These are phyloP conservation scores for Phialophora macrospora DNA, from an alignment of 2,329 filamentous ascomycete genomes.

Conservation along the genomic window DNA sequence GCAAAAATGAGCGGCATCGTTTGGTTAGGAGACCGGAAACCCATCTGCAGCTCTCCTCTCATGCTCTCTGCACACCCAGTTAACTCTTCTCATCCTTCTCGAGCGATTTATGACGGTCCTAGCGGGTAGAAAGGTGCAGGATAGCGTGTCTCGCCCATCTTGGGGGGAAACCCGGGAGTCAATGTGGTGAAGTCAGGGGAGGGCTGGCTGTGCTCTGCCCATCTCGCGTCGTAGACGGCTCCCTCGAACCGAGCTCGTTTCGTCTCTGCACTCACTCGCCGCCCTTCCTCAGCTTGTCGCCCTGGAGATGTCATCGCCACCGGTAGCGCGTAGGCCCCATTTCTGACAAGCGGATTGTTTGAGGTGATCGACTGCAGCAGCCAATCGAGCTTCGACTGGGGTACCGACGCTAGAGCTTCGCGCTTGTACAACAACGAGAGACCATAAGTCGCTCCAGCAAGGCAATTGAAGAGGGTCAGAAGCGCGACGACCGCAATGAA, in stretches of 20 bases:
- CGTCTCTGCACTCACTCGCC: background rate
- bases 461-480: constrained; percentile 15
- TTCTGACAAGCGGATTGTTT: background rate
- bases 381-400: constrained; percentile 32
- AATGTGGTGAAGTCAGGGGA: constrained; percentile 1
- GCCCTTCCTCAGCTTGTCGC: background rate
- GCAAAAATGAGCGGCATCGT: background rate
- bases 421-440: constrained; percentile 15
- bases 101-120: background rate
- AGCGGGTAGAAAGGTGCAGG: background rate
- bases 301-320: background rate
- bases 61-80: background rate
- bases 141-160: background rate
- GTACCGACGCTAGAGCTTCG: constrained; percentile 9
- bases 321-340: background rate
- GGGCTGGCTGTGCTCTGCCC: background rate
- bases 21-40: background rate
- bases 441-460: constrained; percentile 16
- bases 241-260: constrained; percentile 12
- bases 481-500: constrained; percentile 20
- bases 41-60: background rate
- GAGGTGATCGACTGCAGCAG: constrained; percentile 21
- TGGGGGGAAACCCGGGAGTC: background rate
- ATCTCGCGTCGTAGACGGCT: constrained; percentile 4
- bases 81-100: background rate